phyloP scores from a whole-genome alignment of 2,329 filamentous ascomycete species.

The Penicillium decumbens region DNA sequence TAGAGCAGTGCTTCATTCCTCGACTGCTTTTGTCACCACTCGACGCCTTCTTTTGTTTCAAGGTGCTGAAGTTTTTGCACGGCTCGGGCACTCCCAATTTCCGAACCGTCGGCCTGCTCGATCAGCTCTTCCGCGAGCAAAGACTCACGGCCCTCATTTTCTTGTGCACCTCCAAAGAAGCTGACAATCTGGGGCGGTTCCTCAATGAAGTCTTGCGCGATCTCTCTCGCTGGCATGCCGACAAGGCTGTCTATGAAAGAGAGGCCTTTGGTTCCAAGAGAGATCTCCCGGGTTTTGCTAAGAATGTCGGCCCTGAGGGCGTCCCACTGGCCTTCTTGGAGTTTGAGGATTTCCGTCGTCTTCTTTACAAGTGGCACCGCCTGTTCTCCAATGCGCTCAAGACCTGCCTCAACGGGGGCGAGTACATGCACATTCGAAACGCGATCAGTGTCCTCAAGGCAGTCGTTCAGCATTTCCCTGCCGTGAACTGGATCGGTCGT shows the following conservation, averaged over 20 bases:
- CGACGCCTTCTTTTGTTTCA: slow-evolving; percentile 84
- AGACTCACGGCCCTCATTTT: slow-evolving; percentile 79
- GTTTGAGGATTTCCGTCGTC: slow-evolving; percentile 78
- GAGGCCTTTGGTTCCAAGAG: slow-evolving; percentile 66
- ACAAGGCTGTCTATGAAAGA: slow-evolving; percentile 71
- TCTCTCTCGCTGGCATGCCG: slow-evolving; percentile 76
- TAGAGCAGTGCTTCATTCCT: slow-evolving; percentile 91
- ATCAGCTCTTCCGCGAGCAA: slow-evolving; percentile 78
- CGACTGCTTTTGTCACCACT: slow-evolving; percentile 75
- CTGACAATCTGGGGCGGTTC: slow-evolving; percentile 89
- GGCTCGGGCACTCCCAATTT: slow-evolving; percentile 80
- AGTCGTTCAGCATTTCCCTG: slow-evolving; percentile 77
- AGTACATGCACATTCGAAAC: slow-evolving; percentile 98
- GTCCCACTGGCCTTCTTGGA: slow-evolving; percentile 69
- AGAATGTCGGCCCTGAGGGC: slow-evolving; percentile 64
- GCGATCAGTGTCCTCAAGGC: slow-evolving; percentile 84
- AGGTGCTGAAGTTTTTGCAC: slow-evolving; percentile 82
- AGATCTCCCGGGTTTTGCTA: slow-evolving; percentile 73
- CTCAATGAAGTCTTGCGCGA: slow-evolving; percentile 76
- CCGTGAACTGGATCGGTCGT: slow-evolving; percentile 77
- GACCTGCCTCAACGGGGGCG: slow-evolving; percentile 70
- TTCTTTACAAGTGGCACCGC: slow-evolving; percentile 87
- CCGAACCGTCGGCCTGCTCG: slow-evolving; percentile 75
- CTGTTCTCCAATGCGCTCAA: slow-evolving; percentile 75
- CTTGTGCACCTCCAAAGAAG: slow-evolving; percentile 81